Conservation (phyloP, 1,284 basidiomycete genomes). For the Fomitopsis schrenkii region DNA sequence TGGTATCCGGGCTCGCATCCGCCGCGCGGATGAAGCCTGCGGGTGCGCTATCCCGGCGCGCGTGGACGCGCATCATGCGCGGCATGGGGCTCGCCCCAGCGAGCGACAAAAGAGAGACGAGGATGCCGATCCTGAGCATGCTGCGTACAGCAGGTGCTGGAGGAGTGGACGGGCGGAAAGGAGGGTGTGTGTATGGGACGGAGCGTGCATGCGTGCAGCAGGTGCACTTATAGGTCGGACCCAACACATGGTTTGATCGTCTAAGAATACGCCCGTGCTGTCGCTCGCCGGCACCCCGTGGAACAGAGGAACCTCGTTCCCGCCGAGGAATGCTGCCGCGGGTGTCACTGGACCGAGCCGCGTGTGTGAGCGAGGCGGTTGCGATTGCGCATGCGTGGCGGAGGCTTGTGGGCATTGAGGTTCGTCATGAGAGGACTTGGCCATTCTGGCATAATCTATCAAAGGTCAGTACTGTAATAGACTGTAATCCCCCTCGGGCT, state of each 20-base stretch:
- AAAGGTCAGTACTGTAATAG: too few species aligned
- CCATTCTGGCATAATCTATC: too few species aligned
- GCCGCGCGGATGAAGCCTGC: conserved; percentile 23
- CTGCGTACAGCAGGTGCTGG: not conserved
- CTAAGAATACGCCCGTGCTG: not conserved
- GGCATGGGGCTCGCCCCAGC: not conserved
- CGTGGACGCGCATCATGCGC: not conserved
- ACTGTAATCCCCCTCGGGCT: too few species aligned
- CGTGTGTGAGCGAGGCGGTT: too few species aligned
- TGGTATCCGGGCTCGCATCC: conserved; percentile 19
- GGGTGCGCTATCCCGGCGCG: conserved; percentile 14
- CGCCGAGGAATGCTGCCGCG: too few species aligned
- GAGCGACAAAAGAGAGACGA: conserved; percentile 1
- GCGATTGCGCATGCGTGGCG: too few species aligned
- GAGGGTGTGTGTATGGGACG: not conserved
- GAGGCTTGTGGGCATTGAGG: too few species aligned
- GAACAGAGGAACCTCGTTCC: too few species aligned
- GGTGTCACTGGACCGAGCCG: too few species aligned
- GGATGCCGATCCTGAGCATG: not conserved
- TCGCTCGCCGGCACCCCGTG: too few species aligned
- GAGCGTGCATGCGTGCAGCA: not conserved
- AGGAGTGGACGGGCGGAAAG: not conserved
- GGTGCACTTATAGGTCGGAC: not conserved
- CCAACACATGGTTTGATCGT: not conserved
- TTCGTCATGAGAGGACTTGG: too few species aligned